Evolutionary conservation across 129 eudicot species (phyloP).

Genomic region (Helianthus tuberosus): DNA sequence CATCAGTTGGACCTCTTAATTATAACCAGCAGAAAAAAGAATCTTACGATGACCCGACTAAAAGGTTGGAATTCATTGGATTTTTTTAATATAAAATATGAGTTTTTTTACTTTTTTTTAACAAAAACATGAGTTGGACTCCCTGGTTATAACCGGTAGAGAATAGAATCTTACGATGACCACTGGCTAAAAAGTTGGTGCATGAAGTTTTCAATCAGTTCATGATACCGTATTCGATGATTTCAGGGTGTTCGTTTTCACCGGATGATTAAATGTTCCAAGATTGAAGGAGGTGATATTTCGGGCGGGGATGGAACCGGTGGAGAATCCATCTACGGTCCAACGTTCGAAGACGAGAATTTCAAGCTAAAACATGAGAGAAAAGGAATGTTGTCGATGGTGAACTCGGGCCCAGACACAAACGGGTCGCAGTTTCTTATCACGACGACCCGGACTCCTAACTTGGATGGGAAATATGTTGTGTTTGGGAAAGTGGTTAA

Average conservation of each 20-base stretch:
- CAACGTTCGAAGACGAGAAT: conserved; percentile 78
- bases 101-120: no score
- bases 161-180: no score
- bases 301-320: conserved; percentile 82
- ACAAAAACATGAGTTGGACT: no score
- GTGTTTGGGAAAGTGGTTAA: conserved; percentile 88
- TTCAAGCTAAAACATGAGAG: conserved; percentile 88
- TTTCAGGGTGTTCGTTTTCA: conserved; percentile 82
- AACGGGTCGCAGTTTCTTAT: conserved; percentile 89
- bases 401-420: conserved; percentile 80
- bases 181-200: no score
- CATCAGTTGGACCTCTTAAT: no score
- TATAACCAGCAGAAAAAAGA: no score
- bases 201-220: neutral
- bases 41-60: no score
- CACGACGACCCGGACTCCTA: conserved; percentile 82
- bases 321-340: conserved; percentile 93
- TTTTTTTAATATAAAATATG: no score
- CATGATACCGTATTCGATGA: neutral
- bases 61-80: no score
- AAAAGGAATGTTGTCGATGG: conserved; percentile 96
- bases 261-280: conserved; percentile 67
- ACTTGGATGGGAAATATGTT: conserved; percentile 92
- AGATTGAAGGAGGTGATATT: conserved; percentile 95
- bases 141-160: no score